These are phyloP conservation scores for Lachnellula occidentalis DNA, from an alignment of 2,329 filamentous ascomycete genomes.

Conservation along the genomic window DNA sequence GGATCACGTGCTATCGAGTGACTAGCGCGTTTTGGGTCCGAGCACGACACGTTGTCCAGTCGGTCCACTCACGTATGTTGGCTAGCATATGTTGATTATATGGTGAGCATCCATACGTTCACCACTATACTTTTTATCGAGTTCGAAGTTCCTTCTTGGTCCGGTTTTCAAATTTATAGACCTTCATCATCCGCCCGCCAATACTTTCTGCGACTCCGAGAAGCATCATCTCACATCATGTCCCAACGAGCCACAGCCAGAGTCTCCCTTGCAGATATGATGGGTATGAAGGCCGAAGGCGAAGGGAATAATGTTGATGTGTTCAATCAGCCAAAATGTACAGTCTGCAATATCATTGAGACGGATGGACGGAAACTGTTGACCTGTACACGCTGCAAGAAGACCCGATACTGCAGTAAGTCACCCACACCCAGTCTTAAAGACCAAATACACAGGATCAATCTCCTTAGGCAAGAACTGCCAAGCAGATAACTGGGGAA, in stretches of 20 bases:
- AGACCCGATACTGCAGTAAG: slow-evolving; percentile 1
- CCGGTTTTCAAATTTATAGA: neutral
- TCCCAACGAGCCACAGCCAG: neutral
- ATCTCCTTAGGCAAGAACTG: neutral
- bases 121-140: neutral
- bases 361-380: neutral
- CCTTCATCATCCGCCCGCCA: too few relatives aligned
- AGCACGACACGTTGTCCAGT: too few relatives aligned
- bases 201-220: neutral
- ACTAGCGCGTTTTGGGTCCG: too few relatives aligned
- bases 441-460: too few relatives aligned
- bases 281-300: too few relatives aligned
- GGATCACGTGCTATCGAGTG: too few relatives aligned
- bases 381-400: neutral
- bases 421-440: too few relatives aligned
- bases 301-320: too few relatives aligned
- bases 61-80: too few relatives aligned
- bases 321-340: neutral
- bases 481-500: neutral
- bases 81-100: too few relatives aligned
- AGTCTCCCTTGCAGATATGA: neutral
- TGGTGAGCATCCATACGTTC: neutral
- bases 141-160: neutral
- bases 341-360: neutral
- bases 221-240: neutral